Evolutionary conservation across 345 rosid species (phyloP), one percentile per base, ranked within the genome.

Genomic region (Eucalyptus urophylla): DNA sequence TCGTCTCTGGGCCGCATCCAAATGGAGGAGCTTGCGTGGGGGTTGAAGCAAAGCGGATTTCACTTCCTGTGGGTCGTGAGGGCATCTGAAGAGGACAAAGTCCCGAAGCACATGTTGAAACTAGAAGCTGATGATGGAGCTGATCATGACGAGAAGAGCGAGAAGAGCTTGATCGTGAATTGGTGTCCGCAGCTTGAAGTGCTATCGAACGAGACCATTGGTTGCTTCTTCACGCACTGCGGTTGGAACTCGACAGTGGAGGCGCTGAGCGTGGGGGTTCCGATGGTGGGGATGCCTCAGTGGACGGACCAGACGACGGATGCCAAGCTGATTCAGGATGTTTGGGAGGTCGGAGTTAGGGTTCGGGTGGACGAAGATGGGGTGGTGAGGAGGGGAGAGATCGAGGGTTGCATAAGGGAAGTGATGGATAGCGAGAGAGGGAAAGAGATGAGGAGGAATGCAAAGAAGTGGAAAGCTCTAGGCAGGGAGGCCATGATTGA

Each of bases 101-200:
- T 96, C 17, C 76, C 90, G 11, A 44, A 33, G 58, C 80, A 89
- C 67, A 87, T 80, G 49, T 87, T 87, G 89, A 31, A 29, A 11
- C 85, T 76, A 40, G 85, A 76, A 40, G 29, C 47, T 76, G 85
- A 76, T 21, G 47, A 40, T 76, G 83, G 7, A 19, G 81, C 81
- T 72, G 81, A 19, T 33, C 14, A 72, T 76, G 88, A 90, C 62
- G 88, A 87, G 22, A 44, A 81, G 58, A 89, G 50, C 25, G 91
- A 93, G 14, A 90, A 88, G 88, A 91, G 93, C 6, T 19, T 96
- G 58, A 86, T 95, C 8, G 89, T 93, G 88, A 89, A 86, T 27
- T 96, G 98, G 98, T 88, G 94, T 88, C 94, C 95, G 33, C 97
- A 96, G 54, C 90, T 92, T 16, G 90, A 95, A 85, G 92, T 94